Evolutionary conservation across 345 rosid species (phyloP), one percentile per base, ranked within the genome.

Genomic region (Eucalyptus tenuipes): DNA sequence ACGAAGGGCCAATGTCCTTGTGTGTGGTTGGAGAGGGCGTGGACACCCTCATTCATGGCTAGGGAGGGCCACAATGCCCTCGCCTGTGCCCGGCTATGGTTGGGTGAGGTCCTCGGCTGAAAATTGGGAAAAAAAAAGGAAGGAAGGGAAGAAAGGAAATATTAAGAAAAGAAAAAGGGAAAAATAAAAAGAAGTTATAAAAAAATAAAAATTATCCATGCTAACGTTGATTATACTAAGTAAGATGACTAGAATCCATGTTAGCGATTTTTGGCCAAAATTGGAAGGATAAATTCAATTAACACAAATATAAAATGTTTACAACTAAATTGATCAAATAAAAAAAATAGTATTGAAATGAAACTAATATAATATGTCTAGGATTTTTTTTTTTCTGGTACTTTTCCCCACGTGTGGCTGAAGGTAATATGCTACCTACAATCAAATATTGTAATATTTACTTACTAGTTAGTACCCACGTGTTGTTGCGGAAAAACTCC

Each of bases 21-120:
- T 24, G 13, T 55, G 61, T 55, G 29, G 61, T 10, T 22, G 61
- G 13, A 9, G 29, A 55, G 29, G 61, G 61, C 6, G 3, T 0
- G 0, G 1, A 55, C 1, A 6, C 61, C 61, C 61, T 55, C 13
- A 24, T 24, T 24, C 61, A 24, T 55, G 6, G 29, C 29, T 4
- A 24, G 61, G 61, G 61, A 55, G 29, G 29, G 13, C 61, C 61
- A 10, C 13, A 24, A 55, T 24, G 61, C 29, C 13, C 61, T 55
- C 0, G 29, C 61, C 29, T 24, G 1, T 22, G 29, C 61, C 0
- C 1, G 1, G 13, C 0, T 3, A 55, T 55, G 61, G 61, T 55
- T 3, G 13, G 6, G 27, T 24, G 29, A 22, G 27, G 29, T 55
- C 61, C 27, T 55, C 6, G 1, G 27, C 6, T 1, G 1, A 10